A percentile compares a stretch with the other conserved stretches of the same genome.
phyloP scores from a whole-genome alignment of 2,329 filamentous ascomycete genomes.

The Colletotrichum sp. region DNA sequence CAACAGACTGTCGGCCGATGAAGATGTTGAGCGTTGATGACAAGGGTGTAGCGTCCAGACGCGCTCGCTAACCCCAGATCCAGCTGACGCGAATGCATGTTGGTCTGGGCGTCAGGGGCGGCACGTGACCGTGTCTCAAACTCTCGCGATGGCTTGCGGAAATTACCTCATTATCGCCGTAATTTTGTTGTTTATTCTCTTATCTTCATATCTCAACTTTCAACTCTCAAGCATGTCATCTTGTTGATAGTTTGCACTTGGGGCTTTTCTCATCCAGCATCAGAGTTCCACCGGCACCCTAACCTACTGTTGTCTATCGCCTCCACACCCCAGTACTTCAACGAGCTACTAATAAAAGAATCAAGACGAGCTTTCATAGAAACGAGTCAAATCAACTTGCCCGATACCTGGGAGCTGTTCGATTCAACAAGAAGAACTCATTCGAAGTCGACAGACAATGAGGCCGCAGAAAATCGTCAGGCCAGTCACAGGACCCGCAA shows the following conservation, averaged over 20 bases:
- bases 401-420: not conserved
- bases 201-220: not conserved
- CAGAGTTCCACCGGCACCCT: not conserved
- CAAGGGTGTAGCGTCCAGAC: not conserved
- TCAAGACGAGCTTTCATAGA: not conserved
- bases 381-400: not conserved
- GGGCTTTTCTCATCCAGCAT: not conserved
- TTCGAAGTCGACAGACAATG: rapidly evolving
- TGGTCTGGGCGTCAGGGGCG: not conserved
- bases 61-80: not conserved
- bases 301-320: not conserved
- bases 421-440: not conserved
- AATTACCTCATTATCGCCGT: not conserved
- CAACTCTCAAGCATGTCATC: not conserved
- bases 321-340: not conserved
- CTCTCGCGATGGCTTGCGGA: not conserved
- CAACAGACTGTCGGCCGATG: not conserved
- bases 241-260: not conserved
- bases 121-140: not conserved
- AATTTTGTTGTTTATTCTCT: not conserved
- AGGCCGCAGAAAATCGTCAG: not conserved
- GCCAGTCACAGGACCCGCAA: not conserved
- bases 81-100: not conserved
- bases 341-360: no score
- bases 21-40: not conserved